These are phyloP conservation scores for Colletotrichum abscissum DNA, from an alignment of 2,329 filamentous ascomycete genomes.

Conservation along the genomic window DNA sequence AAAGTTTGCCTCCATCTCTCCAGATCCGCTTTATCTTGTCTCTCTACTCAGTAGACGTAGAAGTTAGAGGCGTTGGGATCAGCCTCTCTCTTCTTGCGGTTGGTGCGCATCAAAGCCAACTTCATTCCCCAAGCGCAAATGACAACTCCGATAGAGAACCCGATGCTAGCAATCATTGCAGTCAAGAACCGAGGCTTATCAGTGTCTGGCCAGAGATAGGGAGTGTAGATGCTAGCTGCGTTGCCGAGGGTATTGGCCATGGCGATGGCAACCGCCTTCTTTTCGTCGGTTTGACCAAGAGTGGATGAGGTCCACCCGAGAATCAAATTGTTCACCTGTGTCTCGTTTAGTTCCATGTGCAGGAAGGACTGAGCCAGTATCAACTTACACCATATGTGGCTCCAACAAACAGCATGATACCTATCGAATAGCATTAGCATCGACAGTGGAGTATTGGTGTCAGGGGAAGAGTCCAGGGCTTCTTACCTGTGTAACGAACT, in stretches of 20 bases:
- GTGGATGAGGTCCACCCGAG: constrained; percentile 54
- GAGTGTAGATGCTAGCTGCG: constrained; percentile 36
- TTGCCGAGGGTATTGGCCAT: constrained; percentile 37
- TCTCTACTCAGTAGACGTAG: constrained; percentile 42
- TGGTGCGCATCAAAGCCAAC: constrained; percentile 47
- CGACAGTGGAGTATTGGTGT: background rate
- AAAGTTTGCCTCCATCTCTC: no score
- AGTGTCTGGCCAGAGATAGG: constrained; percentile 36
- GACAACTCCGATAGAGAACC: constrained; percentile 46
- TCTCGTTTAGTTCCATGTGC: background rate
- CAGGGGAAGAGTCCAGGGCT: no score
- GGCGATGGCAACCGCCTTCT: constrained; percentile 56
- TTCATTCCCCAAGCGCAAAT: constrained; percentile 50
- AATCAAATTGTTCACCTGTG: constrained; percentile 53
- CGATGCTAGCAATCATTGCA: constrained; percentile 39
- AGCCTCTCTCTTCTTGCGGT: constrained; percentile 44
- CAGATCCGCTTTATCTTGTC: no score
- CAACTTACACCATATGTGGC: constrained; percentile 38
- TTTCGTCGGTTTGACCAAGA: constrained; percentile 58
- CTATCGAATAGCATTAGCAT: background rate
- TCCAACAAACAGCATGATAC: constrained; percentile 52
- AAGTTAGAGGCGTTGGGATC: constrained; percentile 41
- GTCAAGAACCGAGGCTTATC: constrained; percentile 35
- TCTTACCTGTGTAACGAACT: constrained; percentile 16
- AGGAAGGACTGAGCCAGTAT: background rate